phyloP scores from a whole-genome alignment of 1,284 basidiomycete genomes.

The Rhodofomes roseus region DNA sequence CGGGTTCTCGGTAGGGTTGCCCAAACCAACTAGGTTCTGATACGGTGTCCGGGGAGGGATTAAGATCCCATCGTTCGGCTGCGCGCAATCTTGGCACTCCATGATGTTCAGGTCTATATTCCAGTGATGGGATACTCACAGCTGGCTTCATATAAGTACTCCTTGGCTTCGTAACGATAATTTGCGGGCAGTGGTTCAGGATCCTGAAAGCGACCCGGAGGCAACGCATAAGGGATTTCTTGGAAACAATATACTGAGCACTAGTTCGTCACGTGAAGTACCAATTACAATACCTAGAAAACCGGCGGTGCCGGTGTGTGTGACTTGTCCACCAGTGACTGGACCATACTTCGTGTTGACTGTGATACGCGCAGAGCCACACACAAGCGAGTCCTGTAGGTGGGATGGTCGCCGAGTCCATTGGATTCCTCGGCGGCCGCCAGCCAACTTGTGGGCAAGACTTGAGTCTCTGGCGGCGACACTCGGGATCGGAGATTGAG shows the following conservation, averaged over 20 bases:
- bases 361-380: neutral
- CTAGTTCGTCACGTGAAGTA: no score
- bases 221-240: slow-evolving; percentile 74
- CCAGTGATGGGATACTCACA: no score
- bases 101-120: no score
- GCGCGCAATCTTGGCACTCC: slow-evolving; percentile 62
- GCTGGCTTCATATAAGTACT: slow-evolving; percentile 57
- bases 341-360: neutral
- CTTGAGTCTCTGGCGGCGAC: no score
- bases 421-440: no score
- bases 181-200: slow-evolving; percentile 49
- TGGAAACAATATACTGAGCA: neutral
- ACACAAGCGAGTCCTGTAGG: no score
- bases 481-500: no score
- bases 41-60: slow-evolving; percentile 40
- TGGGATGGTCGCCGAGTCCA: no score
- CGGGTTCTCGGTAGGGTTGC: slow-evolving; percentile 68
- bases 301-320: neutral
- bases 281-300: neutral
- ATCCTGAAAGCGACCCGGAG: slow-evolving; percentile 61
- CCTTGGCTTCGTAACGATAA: slow-evolving; percentile 54
- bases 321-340: neutral
- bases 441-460: no score
- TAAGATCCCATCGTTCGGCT: slow-evolving; percentile 49
- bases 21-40: slow-evolving; percentile 59